phyloP scores from a whole-genome alignment of 352 stramenopile species.

The Pythium dissimile region DNA sequence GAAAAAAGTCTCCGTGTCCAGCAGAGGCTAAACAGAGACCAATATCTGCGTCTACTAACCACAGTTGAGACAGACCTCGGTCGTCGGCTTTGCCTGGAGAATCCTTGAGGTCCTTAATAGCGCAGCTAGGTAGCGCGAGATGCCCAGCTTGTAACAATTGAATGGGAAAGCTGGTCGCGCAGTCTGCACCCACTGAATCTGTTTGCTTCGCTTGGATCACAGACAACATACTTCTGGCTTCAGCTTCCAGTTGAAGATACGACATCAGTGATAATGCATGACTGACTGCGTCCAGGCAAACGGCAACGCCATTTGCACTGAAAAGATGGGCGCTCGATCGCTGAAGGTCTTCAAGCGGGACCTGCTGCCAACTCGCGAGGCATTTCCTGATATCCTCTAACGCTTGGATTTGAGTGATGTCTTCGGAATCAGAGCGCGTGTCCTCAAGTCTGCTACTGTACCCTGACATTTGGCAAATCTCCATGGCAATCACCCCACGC shows the following conservation, averaged over 20 bases:
- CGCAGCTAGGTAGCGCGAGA: not conserved
- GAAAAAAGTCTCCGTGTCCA: not conserved
- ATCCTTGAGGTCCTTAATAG: not conserved
- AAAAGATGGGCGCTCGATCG: constrained; percentile 28
- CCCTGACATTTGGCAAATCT: constrained; percentile 31
- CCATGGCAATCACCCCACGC: constrained; percentile 54
- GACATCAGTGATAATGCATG: constrained; percentile 54
- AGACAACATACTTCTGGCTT: constrained; percentile 8
- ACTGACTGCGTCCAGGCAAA: constrained; percentile 52
- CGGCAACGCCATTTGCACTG: constrained; percentile 17
- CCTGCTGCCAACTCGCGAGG: constrained; percentile 28
- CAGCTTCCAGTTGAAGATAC: constrained; percentile 36
- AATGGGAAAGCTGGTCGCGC: constrained; percentile 15
- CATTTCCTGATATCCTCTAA: constrained; percentile 49
- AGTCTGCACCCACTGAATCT: not conserved
- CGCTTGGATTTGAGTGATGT: constrained; percentile 24
- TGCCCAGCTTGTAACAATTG: constrained; percentile 24
- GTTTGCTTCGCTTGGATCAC: not conserved
- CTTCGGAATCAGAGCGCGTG: not conserved
- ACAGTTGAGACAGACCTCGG: not conserved
- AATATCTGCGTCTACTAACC: constrained; percentile 20
- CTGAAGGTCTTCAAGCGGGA: not conserved
- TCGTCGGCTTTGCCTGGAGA: not conserved
- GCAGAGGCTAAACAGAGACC: constrained; percentile 12
- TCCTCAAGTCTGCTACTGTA: not conserved